Percentiles rank a stretch among this genome's conserved stretches.
These are phyloP conservation scores for Leishmania aethiopica DNA, from an alignment of 208 protist species.

Conservation along the genomic window DNA sequence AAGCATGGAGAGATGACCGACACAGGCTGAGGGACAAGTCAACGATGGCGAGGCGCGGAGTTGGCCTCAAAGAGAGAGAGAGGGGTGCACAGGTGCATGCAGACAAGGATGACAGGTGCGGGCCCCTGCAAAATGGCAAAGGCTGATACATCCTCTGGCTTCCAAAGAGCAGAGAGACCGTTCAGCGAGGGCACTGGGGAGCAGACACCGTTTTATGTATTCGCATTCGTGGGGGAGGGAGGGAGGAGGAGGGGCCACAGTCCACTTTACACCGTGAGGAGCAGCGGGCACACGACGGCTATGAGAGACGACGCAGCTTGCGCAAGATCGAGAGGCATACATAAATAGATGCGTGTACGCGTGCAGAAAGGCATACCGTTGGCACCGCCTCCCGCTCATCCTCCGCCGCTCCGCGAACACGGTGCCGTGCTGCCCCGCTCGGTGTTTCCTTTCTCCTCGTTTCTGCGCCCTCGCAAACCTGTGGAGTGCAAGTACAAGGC, in stretches of 20 bases:
- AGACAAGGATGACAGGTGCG: not conserved
- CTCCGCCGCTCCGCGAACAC: not conserved
- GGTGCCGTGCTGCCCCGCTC: not conserved
- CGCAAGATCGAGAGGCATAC: not conserved
- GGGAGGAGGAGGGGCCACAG: not conserved
- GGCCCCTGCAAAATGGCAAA: not conserved
- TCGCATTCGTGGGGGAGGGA: not conserved
- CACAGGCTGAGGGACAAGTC: not conserved
- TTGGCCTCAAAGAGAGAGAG: not conserved
- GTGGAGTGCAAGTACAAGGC: not conserved
- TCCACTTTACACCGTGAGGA: not conserved
- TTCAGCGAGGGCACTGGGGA: not conserved
- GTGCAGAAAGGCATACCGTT: not conserved
- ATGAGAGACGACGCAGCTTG: not conserved
- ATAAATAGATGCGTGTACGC: not conserved
- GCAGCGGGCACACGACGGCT: not conserved
- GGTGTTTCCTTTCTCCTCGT: not conserved
- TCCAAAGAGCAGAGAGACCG: not conserved
- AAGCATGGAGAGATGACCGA: not conserved
- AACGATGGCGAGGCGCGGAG: not conserved
- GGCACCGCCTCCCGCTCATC: not conserved
- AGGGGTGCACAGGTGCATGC: not conserved
- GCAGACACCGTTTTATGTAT: not conserved
- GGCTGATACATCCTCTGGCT: not conserved
- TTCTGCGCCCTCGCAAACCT: not conserved